Evolutionary conservation across 2,329 filamentous ascomycete genomes (phyloP).

Genomic region (Diplodia seriata): DNA sequence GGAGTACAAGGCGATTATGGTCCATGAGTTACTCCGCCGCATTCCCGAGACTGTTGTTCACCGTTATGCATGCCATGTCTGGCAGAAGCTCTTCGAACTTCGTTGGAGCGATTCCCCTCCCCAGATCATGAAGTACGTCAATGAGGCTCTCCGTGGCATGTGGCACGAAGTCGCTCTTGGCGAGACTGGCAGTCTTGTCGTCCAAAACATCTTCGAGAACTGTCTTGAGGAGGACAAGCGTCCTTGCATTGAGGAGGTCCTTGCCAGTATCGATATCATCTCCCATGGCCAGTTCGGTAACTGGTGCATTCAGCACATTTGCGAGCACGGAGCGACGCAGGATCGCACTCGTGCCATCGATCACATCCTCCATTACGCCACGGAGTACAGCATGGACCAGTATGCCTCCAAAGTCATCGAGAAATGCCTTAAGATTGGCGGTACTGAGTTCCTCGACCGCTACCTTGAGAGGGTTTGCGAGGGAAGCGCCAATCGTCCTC

Average conservation of each 20-base stretch:
- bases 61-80: conserved; percentile 97
- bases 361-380: conserved; percentile 90
- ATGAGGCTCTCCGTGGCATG: conserved; percentile 92
- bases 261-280: conserved; percentile 93
- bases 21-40: conserved; percentile 92
- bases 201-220: conserved; percentile 99
- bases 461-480: conserved; percentile 96
- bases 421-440: conserved; percentile 97
- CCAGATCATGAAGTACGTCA: conserved; percentile 98
- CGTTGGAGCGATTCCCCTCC: conserved; percentile 94
- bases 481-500: conserved; percentile 85
- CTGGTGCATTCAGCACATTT: conserved; percentile 99
- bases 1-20: conserved; percentile 98
- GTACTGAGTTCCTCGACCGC: conserved; percentile 84
- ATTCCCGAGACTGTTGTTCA: conserved; percentile 99
- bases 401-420: conserved; percentile 99
- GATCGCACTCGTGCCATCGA: conserved; percentile 95
- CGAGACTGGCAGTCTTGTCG: conserved; percentile 95
- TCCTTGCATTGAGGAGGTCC: conserved; percentile 94
- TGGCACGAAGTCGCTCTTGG: conserved; percentile 98
- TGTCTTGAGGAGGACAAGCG: conserved; percentile 99
- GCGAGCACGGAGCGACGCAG: conserved; percentile 88
- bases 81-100: conserved; percentile 99
- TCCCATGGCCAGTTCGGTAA: conserved; percentile 98
- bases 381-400: conserved; percentile 98